phyloP scores from a whole-genome alignment of 176 grass and related monocot species.

The Pharus latifolius region DNA sequence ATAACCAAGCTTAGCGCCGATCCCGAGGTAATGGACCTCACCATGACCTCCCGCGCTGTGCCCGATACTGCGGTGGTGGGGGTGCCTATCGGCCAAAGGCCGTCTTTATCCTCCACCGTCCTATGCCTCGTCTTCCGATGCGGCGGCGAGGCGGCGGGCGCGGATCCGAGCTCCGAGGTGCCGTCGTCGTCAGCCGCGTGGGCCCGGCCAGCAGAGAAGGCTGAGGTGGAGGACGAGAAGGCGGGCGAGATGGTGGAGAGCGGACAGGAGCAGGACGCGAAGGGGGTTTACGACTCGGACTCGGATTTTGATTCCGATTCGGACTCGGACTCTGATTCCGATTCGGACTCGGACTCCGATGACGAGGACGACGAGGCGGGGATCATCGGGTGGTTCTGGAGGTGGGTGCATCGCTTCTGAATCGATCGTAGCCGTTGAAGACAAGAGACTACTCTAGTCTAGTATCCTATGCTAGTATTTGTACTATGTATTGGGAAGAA shows the following conservation, averaged over 20 bases:
- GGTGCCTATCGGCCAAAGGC: not conserved
- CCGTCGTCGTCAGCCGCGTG: not conserved
- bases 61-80: not conserved
- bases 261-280: not conserved
- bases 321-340: constrained; percentile 18
- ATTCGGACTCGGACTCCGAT: constrained; percentile 35
- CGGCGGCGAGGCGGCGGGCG: not conserved
- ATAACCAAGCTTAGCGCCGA: not conserved
- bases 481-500: too few relatives aligned
- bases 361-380: constrained; percentile 14
- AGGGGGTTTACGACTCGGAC: not conserved
- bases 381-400: constrained; percentile 31
- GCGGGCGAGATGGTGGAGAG: not conserved
- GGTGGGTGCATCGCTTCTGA: constrained; percentile 20
- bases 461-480: not conserved
- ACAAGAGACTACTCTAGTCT: not conserved
- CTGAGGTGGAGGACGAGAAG: not conserved
- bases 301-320: not conserved
- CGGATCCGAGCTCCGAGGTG: not conserved
- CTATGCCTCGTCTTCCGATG: constrained; percentile 16
- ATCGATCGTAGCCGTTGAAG: not conserved
- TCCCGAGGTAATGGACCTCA: not conserved
- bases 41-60: not conserved
- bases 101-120: not conserved
- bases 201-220: not conserved